These are phyloP conservation scores for Trichophyton equinum DNA, from an alignment of 2,329 filamentous ascomycete genomes.

Conservation along the genomic window DNA sequence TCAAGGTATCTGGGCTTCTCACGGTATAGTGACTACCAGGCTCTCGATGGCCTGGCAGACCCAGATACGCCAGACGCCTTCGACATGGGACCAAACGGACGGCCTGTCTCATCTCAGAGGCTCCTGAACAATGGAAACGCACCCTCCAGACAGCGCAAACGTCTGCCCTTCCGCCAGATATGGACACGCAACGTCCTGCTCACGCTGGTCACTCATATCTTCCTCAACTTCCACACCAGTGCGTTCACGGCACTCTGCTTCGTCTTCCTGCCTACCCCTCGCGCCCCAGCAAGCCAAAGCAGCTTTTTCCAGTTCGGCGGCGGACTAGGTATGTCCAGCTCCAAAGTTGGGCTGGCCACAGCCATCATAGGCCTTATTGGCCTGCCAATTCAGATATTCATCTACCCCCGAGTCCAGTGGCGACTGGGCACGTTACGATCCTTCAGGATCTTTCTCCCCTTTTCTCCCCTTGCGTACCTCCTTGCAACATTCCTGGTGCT, in stretches of 20 bases:
- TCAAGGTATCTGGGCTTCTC: slow-evolving; percentile 18
- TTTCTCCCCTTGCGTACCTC: slow-evolving; percentile 59
- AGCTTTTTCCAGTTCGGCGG: slow-evolving; percentile 50
- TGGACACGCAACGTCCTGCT: slow-evolving; percentile 44
- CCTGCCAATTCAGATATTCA: slow-evolving; percentile 56
- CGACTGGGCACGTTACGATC: slow-evolving; percentile 55
- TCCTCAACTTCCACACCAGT: slow-evolving; percentile 61
- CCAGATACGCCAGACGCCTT: slow-evolving; percentile 21
- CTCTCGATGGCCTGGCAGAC: slow-evolving; percentile 18
- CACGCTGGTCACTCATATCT: slow-evolving; percentile 50
- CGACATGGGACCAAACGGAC: slow-evolving; percentile 22
- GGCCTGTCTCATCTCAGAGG: slow-evolving; percentile 6
- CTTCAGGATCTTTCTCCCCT: slow-evolving; percentile 55
- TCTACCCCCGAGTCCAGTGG: slow-evolving; percentile 57
- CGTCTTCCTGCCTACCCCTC: slow-evolving; percentile 62
- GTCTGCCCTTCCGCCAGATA: slow-evolving; percentile 38
- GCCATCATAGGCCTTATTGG: slow-evolving; percentile 64
- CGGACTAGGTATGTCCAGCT: slow-evolving; percentile 60
- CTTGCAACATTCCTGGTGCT: slow-evolving; percentile 59
- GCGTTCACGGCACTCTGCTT: slow-evolving; percentile 68
- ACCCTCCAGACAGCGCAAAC: slow-evolving; percentile 27
- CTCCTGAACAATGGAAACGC: neutral
- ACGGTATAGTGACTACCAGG: slow-evolving; percentile 23
- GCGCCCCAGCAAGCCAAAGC: slow-evolving; percentile 36
- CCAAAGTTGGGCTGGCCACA: slow-evolving; percentile 63